Base-by-base conservation (phyloP, 164 flowering plant genomes). In the Aristolochia californica region DNA sequence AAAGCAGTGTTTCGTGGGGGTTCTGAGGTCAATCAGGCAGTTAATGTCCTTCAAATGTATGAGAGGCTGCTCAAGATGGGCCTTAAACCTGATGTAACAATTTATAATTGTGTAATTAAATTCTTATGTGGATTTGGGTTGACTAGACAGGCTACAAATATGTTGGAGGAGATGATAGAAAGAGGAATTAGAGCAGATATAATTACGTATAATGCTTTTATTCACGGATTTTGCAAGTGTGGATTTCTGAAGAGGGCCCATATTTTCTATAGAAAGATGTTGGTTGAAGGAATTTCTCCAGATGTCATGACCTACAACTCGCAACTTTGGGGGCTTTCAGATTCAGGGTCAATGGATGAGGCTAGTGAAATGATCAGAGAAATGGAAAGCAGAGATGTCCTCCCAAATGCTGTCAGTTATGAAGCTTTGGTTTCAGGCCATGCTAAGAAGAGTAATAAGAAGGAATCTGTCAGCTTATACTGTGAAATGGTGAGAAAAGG, bases 401-500 rank as follows among this genome's bases (percentile, higher is more conserved):
- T 57, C 5, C 89, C 87, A 9, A 59, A 77, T 76, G 82, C 82
- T 68, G 57, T 62, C 23, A 84, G 82, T 14, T 93, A 82, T 49
- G 75, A 85, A 68, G 65, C 67, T 40, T 69, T 93, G 78, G 63
- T 87, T 62, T 72, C 75, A 43, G 91, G 90, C 34, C 77, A 87
- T 70, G 90, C 77, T 47, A 93, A 76, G 77, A 70, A 64, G 38
- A 80, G 84, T 28, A 77, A 85, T 54, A 74, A 70, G 65, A 83
- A 78, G 75, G 88, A 78, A 61, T 65, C 84, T 11, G 73, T 89
- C 21, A 78, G 66, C 70, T 61, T 82, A 23, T 89, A 87, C 61
- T 89, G 89, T 72, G 91, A 89, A 72, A 93, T 93, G 99, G 69
- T 93, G 51, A 48, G 75, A 2, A 75, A 78, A 60, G 96, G 96